Evolutionary conservation across 495 filamentous ascomycete genomes (phyloP).

Genomic region (Penicillium cinerascens): DNA sequence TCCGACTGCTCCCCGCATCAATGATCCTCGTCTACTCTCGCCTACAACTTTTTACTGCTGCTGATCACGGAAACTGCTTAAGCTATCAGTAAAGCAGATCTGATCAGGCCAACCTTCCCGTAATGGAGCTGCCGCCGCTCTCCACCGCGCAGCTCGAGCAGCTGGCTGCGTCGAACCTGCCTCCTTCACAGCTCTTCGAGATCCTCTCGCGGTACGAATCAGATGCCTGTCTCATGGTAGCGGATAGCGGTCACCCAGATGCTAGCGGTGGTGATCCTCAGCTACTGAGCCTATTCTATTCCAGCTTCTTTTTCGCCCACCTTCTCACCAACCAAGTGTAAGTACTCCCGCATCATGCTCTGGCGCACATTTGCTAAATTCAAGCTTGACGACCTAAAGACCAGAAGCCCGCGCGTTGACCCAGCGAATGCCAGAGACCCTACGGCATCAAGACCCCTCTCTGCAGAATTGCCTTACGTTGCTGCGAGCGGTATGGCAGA

Average conservation of each 20-base stretch:
- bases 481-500: slow-evolving; percentile 50
- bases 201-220: slow-evolving; percentile 44
- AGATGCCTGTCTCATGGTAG: slow-evolving; percentile 34
- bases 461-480: slow-evolving; percentile 45
- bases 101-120: background rate
- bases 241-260: slow-evolving; percentile 11
- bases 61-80: background rate
- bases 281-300: slow-evolving; percentile 46
- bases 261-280: slow-evolving; percentile 14
- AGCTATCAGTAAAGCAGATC: background rate
- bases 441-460: slow-evolving; percentile 37
- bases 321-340: slow-evolving; percentile 52
- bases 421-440: slow-evolving; percentile 41
- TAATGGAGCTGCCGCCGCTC: slow-evolving; percentile 35
- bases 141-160: slow-evolving; percentile 38
- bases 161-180: slow-evolving; percentile 29
- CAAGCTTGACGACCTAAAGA: slow-evolving; percentile 21
- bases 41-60: background rate
- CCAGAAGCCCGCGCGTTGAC: slow-evolving; percentile 52
- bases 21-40: slow-evolving; percentile 4
- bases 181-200: slow-evolving; percentile 42
- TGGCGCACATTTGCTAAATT: background rate
- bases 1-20: slow-evolving; percentile 38
- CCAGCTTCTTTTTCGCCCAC: slow-evolving; percentile 50
- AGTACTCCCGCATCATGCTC: slow-evolving; percentile 6